phyloP scores from a whole-genome alignment of 169 alveolate species.

The Plasmodium gaboni region DNA sequence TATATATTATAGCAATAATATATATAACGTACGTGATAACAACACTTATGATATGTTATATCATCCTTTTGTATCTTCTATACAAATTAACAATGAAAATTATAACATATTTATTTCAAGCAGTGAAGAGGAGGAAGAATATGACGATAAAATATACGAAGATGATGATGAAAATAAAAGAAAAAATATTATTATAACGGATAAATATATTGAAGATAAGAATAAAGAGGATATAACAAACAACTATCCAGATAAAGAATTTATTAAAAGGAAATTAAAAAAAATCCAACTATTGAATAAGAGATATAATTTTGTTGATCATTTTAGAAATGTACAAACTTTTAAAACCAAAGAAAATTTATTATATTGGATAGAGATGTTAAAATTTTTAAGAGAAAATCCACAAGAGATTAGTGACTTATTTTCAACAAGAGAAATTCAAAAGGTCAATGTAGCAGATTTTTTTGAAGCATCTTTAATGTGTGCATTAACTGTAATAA shows the following conservation, averaged over 20 bases:
- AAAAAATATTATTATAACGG: background rate
- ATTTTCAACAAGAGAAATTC: slow-evolving; percentile 8
- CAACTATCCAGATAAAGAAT: background rate
- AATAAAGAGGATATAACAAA: background rate
- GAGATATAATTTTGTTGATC: slow-evolving; percentile 22
- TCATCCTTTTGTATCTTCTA: background rate
- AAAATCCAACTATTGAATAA: slow-evolving; percentile 37
- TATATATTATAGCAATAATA: background rate
- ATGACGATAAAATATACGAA: background rate
- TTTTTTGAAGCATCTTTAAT: slow-evolving; percentile 66
- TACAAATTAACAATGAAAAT: slow-evolving; percentile 16
- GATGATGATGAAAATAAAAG: background rate
- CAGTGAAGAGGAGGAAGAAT: slow-evolving; percentile 68
- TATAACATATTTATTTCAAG: slow-evolving; percentile 45
- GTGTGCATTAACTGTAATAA: slow-evolving; percentile 48
- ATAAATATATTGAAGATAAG: background rate
- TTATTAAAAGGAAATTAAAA: slow-evolving; percentile 24
- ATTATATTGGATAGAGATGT: slow-evolving; percentile 58
- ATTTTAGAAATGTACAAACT: slow-evolving; percentile 42
- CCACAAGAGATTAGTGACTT: slow-evolving; percentile 15
- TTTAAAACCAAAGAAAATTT: slow-evolving; percentile 36
- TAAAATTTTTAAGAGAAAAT: slow-evolving; percentile 51
- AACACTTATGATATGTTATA: background rate
- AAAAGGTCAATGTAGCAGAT: slow-evolving; percentile 13
- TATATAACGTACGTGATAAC: slow-evolving; percentile 12